A percentile compares a stretch with the other conserved stretches of the same genome.
phyloP scores from a whole-genome alignment of 2,329 filamentous ascomycete species.

The Hypoxylon sp. region DNA sequence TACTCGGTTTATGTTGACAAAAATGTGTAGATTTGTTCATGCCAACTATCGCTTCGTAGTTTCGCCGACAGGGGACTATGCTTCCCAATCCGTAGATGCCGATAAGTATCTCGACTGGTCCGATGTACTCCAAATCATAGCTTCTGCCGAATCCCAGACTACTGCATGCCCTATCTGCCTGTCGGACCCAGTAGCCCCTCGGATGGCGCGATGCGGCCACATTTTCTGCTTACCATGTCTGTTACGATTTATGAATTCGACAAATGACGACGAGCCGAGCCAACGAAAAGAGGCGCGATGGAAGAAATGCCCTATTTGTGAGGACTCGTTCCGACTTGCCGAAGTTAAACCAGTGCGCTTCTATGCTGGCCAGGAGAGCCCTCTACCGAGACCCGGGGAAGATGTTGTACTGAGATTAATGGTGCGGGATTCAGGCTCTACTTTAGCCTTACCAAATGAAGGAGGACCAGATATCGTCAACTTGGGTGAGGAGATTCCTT shows the following conservation, averaged over 20 bases:
- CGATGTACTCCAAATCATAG: conserved; percentile 90
- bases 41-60: conserved; percentile 99
- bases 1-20: conserved; percentile 27
- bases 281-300: conserved; percentile 81
- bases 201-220: conserved; percentile 97
- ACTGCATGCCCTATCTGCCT: conserved; percentile 95
- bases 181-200: conserved; percentile 89
- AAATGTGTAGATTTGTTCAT: conserved; percentile 79
- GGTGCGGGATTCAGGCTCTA: conserved; percentile 83
- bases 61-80: conserved; percentile 83
- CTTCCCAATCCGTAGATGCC: conserved; percentile 84
- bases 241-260: conserved; percentile 94
- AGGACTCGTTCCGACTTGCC: conserved; percentile 91
- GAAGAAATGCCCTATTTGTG: conserved; percentile 98
- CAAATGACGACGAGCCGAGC: conserved; percentile 76
- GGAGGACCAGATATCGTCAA: conserved; percentile 77
- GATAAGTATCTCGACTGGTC: conserved; percentile 93
- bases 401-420: conserved; percentile 93
- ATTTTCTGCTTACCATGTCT: conserved; percentile 96
- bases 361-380: conserved; percentile 89
- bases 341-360: conserved; percentile 92
- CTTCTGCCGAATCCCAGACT: conserved; percentile 88
- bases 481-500: conserved; percentile 84
- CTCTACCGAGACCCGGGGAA: conserved; percentile 83
- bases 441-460: conserved; percentile 88